These are phyloP conservation scores for Nicotiana knightiana DNA, from an alignment of 257 asterid species.

Conservation along the genomic window DNA sequence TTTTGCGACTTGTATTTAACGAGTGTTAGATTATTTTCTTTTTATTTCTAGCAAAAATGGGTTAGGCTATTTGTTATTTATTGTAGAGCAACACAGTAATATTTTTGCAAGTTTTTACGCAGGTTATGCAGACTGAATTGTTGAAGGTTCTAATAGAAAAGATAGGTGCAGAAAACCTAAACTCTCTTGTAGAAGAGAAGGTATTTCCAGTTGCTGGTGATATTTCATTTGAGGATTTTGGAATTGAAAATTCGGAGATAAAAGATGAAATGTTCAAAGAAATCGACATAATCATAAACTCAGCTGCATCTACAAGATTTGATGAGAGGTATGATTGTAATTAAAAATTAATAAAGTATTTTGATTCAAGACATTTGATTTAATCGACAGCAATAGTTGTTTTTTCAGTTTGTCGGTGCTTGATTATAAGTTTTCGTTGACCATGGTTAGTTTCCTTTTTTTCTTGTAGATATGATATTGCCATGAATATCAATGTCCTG, in stretches of 20 bases:
- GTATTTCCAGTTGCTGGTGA: conserved; percentile 26
- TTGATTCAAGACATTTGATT: background rate
- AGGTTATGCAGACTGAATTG: conserved; percentile 12
- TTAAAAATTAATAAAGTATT: conserved; percentile 8
- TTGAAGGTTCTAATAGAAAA: conserved; percentile 19
- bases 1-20: no score
- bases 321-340: conserved; percentile 29
- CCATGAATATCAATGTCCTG: conserved; percentile 36
- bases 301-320: conserved; percentile 60
- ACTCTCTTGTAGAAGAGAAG: conserved; percentile 16
- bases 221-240: conserved; percentile 24
- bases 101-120: background rate
- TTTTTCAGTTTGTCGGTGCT: no score
- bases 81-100: background rate
- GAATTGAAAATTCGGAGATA: conserved; percentile 13
- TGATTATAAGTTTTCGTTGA: no score
- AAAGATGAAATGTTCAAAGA: conserved; percentile 31
- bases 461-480: conserved; percentile 40
- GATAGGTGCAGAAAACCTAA: background rate
- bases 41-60: no score
- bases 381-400: background rate
- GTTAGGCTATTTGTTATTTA: no score
- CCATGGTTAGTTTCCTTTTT: background rate
- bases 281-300: conserved; percentile 43
- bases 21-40: no score